phyloP scores from a whole-genome alignment of 179 eudicot genomes.

The Carnegiea gigantea region DNA sequence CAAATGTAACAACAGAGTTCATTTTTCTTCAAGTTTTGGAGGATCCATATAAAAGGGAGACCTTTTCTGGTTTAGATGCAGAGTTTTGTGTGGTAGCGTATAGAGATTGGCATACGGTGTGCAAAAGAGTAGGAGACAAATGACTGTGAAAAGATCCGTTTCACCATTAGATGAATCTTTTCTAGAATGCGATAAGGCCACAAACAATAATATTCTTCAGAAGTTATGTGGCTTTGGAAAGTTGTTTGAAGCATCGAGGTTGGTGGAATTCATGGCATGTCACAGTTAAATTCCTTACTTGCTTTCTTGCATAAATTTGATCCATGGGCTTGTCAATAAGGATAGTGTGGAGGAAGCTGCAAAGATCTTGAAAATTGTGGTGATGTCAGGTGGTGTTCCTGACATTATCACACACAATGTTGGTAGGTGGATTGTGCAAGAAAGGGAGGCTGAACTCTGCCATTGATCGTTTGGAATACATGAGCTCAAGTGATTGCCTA shows the following conservation, averaged over 20 bases:
- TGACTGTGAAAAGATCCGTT: slow-evolving; percentile 23
- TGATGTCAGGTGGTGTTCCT: slow-evolving; percentile 87
- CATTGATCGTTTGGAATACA: slow-evolving; percentile 53
- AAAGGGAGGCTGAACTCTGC: slow-evolving; percentile 55
- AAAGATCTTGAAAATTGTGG: slow-evolving; percentile 57
- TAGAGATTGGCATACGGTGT: slow-evolving; percentile 26
- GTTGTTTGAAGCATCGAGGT: slow-evolving; percentile 54
- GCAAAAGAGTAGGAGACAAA: slow-evolving; percentile 29
- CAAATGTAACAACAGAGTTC: slow-evolving; percentile 23
- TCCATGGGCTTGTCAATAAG: slow-evolving; percentile 64
- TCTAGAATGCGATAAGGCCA: slow-evolving; percentile 59
- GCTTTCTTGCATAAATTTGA: slow-evolving; percentile 66
- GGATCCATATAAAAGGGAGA: slow-evolving; percentile 28
- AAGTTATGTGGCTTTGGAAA: slow-evolving; percentile 57
- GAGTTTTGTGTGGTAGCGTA: slow-evolving; percentile 30
- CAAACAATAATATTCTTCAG: slow-evolving; percentile 62
- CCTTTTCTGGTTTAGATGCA: slow-evolving; percentile 25
- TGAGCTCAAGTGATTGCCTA: slow-evolving; percentile 78
- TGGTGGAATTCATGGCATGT: slow-evolving; percentile 76
- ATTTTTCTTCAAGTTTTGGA: slow-evolving; percentile 20
- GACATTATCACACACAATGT: slow-evolving; percentile 86
- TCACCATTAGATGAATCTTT: slow-evolving; percentile 47
- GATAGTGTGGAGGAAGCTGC: slow-evolving; percentile 34
- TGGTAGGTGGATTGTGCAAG: slow-evolving; percentile 72
- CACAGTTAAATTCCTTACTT: slow-evolving; percentile 76